Conservation (phyloP, 768 basidiomycete genomes). For the Auricularia heimuer region DNA sequence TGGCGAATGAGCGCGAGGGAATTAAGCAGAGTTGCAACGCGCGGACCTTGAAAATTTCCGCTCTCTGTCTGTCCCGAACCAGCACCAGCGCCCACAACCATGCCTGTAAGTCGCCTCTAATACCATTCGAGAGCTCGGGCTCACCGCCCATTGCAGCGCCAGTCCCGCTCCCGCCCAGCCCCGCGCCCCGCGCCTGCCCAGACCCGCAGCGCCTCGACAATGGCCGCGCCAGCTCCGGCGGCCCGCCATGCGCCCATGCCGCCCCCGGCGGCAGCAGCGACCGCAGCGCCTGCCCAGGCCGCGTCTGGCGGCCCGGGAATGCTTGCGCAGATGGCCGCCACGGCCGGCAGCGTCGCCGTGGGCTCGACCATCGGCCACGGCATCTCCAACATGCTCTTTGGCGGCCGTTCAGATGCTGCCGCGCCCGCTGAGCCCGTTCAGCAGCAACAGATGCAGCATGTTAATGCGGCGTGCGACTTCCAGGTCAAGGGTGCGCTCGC, state of each 20-base stretch:
- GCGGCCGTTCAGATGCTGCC: slow-evolving; percentile 38
- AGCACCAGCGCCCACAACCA: background rate
- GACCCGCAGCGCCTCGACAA: slow-evolving; percentile 34
- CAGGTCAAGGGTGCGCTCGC: slow-evolving; percentile 64
- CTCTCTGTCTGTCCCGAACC: slow-evolving; percentile 1
- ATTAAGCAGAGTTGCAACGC: slow-evolving; percentile 1
- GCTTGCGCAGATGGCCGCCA: slow-evolving; percentile 78
- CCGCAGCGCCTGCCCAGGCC: slow-evolving; percentile 25
- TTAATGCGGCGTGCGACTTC: slow-evolving; percentile 51
- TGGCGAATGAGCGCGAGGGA: background rate
- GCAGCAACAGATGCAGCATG: slow-evolving; percentile 27
- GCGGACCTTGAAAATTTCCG: slow-evolving; percentile 3
- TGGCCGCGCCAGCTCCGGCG: slow-evolving; percentile 36
- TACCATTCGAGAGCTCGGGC: background rate
- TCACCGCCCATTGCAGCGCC: slow-evolving; percentile 40
- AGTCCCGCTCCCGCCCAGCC: slow-evolving; percentile 64
- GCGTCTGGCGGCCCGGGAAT: slow-evolving; percentile 43
- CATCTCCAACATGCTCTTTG: slow-evolving; percentile 84
- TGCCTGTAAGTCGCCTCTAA: background rate
- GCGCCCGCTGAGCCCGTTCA: slow-evolving; percentile 37
- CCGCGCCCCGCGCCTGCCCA: slow-evolving; percentile 36
- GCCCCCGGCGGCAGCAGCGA: slow-evolving; percentile 19
- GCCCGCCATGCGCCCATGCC: slow-evolving; percentile 31
- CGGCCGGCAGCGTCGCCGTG: slow-evolving; percentile 81
- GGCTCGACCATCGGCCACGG: slow-evolving; percentile 87